Percentiles rank a stretch among this genome's conserved stretches.
These are phyloP conservation scores for Penicillium concentricum DNA, from an alignment of 2,329 filamentous ascomycete species.

Conservation along the genomic window DNA sequence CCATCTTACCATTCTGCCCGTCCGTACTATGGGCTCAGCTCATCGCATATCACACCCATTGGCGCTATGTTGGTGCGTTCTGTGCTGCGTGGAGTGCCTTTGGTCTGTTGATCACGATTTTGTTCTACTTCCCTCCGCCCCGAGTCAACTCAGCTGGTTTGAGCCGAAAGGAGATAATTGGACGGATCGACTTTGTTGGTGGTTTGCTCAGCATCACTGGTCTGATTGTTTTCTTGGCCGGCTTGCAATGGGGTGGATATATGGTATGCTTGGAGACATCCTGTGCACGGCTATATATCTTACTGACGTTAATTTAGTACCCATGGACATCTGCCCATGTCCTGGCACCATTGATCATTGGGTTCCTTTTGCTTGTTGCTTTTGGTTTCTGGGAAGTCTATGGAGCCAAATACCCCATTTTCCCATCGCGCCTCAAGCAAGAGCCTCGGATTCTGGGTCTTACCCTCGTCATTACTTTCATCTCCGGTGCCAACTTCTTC, in stretches of 20 bases:
- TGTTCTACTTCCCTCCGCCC: slow-evolving; percentile 49
- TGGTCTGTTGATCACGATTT: slow-evolving; percentile 41
- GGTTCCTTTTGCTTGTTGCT: slow-evolving; percentile 42
- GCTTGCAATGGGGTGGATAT: slow-evolving; percentile 54
- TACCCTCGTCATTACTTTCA: slow-evolving; percentile 58
- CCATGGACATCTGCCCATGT: slow-evolving; percentile 47
- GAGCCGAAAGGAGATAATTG: slow-evolving; percentile 41
- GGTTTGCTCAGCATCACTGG: slow-evolving; percentile 50
- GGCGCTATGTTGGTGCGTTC: slow-evolving; percentile 47
- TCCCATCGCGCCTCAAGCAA: slow-evolving; percentile 46
- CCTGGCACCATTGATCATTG: slow-evolving; percentile 47
- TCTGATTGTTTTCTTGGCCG: slow-evolving; percentile 50
- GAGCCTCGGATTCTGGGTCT: slow-evolving; percentile 52
- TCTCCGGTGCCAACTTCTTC: slow-evolving; percentile 61
- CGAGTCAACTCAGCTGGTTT: slow-evolving; percentile 43
- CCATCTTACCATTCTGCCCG: slow-evolving; percentile 62
- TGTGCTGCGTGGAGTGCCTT: slow-evolving; percentile 45
- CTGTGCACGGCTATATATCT: slow-evolving; percentile 2
- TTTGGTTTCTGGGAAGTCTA: slow-evolving; percentile 50
- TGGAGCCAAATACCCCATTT: slow-evolving; percentile 47
- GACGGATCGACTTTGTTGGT: slow-evolving; percentile 52
- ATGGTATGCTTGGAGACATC: slow-evolving; percentile 29
- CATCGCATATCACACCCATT: slow-evolving; percentile 46
- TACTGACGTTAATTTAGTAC: slow-evolving; percentile 32
- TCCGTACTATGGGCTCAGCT: slow-evolving; percentile 63